These are phyloP conservation scores for Pneumocystis jirovecii DNA, from an alignment of 1,139 yeast species.

Conservation along the genomic window DNA sequence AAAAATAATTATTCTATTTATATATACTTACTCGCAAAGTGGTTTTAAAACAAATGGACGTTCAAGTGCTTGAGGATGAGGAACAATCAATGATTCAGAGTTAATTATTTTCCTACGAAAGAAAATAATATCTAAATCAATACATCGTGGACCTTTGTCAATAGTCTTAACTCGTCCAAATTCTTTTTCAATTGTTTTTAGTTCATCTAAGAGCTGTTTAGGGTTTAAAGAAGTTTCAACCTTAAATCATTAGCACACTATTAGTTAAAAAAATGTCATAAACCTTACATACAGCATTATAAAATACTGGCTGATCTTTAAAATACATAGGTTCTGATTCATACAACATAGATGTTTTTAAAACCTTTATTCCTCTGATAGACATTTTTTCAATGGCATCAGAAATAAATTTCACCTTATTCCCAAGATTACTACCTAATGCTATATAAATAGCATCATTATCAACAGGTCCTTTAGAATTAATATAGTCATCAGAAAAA, in stretches of 20 bases:
- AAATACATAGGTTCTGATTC: slow-evolving; percentile 88
- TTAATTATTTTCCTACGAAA: slow-evolving; percentile 47
- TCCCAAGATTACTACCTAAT: slow-evolving; percentile 78
- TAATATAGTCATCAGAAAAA: slow-evolving; percentile 14
- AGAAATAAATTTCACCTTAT: slow-evolving; percentile 46
- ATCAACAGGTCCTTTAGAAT: slow-evolving; percentile 8
- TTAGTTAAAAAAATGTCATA: background rate
- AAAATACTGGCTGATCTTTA: slow-evolving; percentile 62
- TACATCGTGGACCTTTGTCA: slow-evolving; percentile 82
- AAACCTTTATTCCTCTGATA: slow-evolving; percentile 32
- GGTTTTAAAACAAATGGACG: slow-evolving; percentile 86
- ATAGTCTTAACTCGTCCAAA: slow-evolving; percentile 59
- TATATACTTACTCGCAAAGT: slow-evolving; percentile 41
- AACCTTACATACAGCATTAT: slow-evolving; percentile 56
- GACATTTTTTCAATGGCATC: slow-evolving; percentile 42
- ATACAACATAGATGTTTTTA: slow-evolving; percentile 60
- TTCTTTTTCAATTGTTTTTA: slow-evolving; percentile 62
- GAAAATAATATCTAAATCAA: slow-evolving; percentile 74
- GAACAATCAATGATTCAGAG: slow-evolving; percentile 39
- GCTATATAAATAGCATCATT: slow-evolving; percentile 57
- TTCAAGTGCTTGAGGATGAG: slow-evolving; percentile 78
- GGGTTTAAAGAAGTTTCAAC: slow-evolving; percentile 48
- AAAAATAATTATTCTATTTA: background rate
- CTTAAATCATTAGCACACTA: slow-evolving; percentile 18
- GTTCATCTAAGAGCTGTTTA: slow-evolving; percentile 38